Evolutionary conservation across 2,329 filamentous ascomycete genomes (phyloP), one percentile per base, ranked within the genome.

Genomic region (Botryotinia convoluta): DNA sequence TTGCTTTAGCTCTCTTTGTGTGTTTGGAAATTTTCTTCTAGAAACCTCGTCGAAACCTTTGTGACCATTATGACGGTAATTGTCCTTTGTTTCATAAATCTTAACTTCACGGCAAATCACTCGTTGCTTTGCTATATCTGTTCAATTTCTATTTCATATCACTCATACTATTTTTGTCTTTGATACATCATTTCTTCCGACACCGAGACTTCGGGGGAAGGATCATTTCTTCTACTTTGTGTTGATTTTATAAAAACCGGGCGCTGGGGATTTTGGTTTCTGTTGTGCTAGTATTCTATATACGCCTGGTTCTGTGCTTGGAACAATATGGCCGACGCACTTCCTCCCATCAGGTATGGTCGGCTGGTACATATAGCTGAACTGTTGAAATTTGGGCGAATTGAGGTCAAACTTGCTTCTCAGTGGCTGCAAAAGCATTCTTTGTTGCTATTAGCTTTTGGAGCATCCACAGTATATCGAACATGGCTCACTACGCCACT

Each of bases 1-100:
- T 57, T 22, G 5, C 35, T 32, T 69, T 57, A n/a, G 18, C 65
- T 69, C 65, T 68, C 65, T 68, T 57, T 68, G 48, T 68, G 48
- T 42, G 35, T 68, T 57, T 68, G 48, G 9, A 42, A 42, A 4
- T 32, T 26, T 57, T 57, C 14, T 39, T 32, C 10, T 26, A 68
- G 48, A 68, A 42, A 51, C 16, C 45, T 68, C n/a, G 35, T 68
- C 35, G 48, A 68, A 67, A 29, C 18, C 48, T 68, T 68, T 68
- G 65, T 57, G 26, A 32, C 18, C 5, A 16, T 68, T 42, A 32
- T 42, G 6, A 32, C 3, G 12, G 63, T 35, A n/a, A 12, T 37
- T 65, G 35, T n/a, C 26, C 65, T 68, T 68, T 68, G 48, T 68
- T 51, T 57, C 5, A 68, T 32, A 10, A 16, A 14, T 16, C 7